Evolutionary conservation across 2,329 filamentous ascomycete species (phyloP), one percentile per base, ranked within the genome.

Genomic region (Ophiostoma sp.): DNA sequence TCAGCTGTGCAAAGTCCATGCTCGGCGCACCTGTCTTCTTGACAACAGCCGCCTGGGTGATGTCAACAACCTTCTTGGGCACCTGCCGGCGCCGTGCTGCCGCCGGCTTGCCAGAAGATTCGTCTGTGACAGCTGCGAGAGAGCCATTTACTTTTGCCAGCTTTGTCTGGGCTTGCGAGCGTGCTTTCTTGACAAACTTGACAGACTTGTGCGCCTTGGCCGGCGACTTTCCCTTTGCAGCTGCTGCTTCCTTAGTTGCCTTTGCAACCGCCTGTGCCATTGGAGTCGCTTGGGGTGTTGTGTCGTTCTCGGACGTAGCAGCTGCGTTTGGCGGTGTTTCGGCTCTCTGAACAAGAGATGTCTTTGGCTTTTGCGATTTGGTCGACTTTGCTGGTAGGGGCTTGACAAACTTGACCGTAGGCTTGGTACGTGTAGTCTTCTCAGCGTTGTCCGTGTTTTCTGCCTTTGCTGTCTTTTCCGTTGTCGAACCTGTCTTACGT

Each of bases 261-360:
- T 60, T 67, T 7, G 68, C 68, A 36, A 64, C 41, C 16, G 68
- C 68, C 63, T 69, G 66, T 18, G 68, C 68, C 68, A 69, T 68
- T n/a, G 68, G 68, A 11, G 66, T 68, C 16, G 68, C 66, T n/a
- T 69, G 49, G 4, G 44, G 52, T 38, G 66, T 55, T 9, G 63
- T 42, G 8, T 67, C 60, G 16, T 8, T 11, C 11, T 40, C 45
- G 42, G n/a, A 44, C 18, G 12, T n/a, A 1, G 18, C n/a, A 18
- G 38, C 41, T 14, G 55, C 55, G 55, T 40, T 60, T 5, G 52
- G 65, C 12, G 65, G 68, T 12, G 68, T 67, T 36, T 14, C 42
- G 4, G 60, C 65, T 52, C 62, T 55, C 62, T 47, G 60, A 4
- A 27, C 60, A 11, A 41, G n/a, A 9, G 65, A 40, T 0, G 64